phyloP scores from a whole-genome alignment of 352 stramenopile genomes.

The Thalassiosira delicatula region DNA sequence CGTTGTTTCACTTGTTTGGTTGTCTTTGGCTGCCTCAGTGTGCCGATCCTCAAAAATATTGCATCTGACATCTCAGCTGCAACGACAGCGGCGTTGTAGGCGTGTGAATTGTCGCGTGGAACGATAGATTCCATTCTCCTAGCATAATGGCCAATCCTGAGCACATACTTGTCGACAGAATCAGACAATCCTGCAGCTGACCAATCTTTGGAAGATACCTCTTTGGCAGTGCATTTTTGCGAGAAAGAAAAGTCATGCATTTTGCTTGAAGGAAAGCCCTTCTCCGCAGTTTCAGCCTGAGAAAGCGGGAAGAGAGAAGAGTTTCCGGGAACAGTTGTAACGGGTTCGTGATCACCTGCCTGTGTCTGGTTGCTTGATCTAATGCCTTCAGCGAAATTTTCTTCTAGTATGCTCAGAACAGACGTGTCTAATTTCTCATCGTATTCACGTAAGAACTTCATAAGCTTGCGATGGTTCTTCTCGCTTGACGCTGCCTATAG shows the following conservation, averaged over 20 bases:
- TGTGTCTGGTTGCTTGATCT: constrained; percentile 58
- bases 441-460: constrained; percentile 94
- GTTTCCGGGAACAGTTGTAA: constrained; percentile 65
- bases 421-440: constrained; percentile 83
- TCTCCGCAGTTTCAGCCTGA: constrained; percentile 22
- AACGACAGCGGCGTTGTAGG: constrained; percentile 78
- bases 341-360: constrained; percentile 51
- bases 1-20: constrained; percentile 97
- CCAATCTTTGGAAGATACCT: constrained; percentile 50
- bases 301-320: constrained; percentile 65
- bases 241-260: constrained; percentile 16
- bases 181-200: constrained; percentile 39
- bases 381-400: constrained; percentile 74
- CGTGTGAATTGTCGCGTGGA: constrained; percentile 40
- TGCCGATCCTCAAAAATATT: constrained; percentile 94
- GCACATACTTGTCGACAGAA: constrained; percentile 61
- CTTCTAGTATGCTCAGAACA: constrained; percentile 77
- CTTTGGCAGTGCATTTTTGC: constrained; percentile 13
- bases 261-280: constrained; percentile 15
- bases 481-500: constrained; percentile 91
- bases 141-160: constrained; percentile 65
- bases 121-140: constrained; percentile 76
- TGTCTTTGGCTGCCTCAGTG: constrained; percentile 86
- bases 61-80: constrained; percentile 90
- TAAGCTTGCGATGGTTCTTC: constrained; percentile 98